Percentiles rank a stretch among this genome's conserved stretches.
Conservation (phyloP, 1,284 basidiomycete genomes). For the Golubevia sp. region DNA sequence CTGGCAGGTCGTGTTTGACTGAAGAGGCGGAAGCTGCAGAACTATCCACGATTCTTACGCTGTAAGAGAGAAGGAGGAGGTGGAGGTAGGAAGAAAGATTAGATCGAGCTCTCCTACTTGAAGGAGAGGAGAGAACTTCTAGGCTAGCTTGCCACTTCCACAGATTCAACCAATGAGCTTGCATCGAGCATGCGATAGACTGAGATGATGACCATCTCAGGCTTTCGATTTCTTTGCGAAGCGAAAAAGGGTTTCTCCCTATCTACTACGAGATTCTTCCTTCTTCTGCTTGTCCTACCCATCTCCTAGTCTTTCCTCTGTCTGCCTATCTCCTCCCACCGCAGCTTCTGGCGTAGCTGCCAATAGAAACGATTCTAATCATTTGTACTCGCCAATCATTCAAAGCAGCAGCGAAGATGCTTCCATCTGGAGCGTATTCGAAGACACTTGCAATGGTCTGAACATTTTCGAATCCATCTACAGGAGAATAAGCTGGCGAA, state of each 20-base stretch:
- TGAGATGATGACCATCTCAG: no score
- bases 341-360: no score
- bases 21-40: conserved; percentile 22
- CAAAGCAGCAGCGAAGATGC: conserved; percentile 46
- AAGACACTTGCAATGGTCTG: conserved; percentile 43
- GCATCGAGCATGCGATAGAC: no score
- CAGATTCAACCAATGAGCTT: no score
- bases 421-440: conserved; percentile 51
- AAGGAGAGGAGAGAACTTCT: background rate
- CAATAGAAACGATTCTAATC: background rate
- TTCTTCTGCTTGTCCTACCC: no score
- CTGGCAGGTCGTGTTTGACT: conserved; percentile 39
- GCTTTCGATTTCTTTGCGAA: no score
- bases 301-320: no score
- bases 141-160: no score
- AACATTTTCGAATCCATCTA: conserved; percentile 68
- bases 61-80: background rate
- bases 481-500: conserved; percentile 74
- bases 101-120: no score
- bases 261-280: no score
- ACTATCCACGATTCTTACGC: conserved; percentile 38
- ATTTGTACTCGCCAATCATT: conserved; percentile 22
- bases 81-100: background rate
- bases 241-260: no score
- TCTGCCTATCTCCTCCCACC: background rate